Conservation (phyloP, 306 rosid species). For the Aeschynomene evenia region DNA sequence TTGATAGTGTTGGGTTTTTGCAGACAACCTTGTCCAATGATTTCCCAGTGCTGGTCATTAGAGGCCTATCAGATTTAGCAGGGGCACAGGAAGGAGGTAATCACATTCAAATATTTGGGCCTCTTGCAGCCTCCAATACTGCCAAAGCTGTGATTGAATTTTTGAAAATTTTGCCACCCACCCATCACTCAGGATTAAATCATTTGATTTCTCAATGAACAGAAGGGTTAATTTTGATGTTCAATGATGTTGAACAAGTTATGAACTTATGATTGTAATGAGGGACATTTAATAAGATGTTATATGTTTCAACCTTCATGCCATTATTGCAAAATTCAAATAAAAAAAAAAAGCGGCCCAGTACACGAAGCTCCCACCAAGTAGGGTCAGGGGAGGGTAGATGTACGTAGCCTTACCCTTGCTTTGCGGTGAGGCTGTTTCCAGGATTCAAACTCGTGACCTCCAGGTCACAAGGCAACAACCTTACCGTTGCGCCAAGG, state of each 20-base stretch:
- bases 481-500: too few species aligned
- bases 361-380: too few species aligned
- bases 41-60: conserved; percentile 41
- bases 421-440: too few species aligned
- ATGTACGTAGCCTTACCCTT: too few species aligned
- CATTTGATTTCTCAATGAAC: neutral
- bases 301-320: neutral
- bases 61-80: conserved; percentile 59
- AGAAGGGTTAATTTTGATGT: neutral
- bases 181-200: neutral
- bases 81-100: conserved; percentile 46
- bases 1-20: neutral
- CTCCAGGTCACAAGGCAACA: too few species aligned
- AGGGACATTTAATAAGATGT: neutral
- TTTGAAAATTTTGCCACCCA: conserved; percentile 24
- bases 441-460: too few species aligned
- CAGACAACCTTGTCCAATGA: conserved; percentile 56
- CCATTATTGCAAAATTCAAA: neutral
- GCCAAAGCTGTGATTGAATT: conserved; percentile 37
- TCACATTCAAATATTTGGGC: conserved; percentile 27
- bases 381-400: too few species aligned
- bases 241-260: neutral
- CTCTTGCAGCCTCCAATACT: conserved; percentile 50
- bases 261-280: neutral
- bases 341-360: too few species aligned